Evolutionary conservation across 148 eudicot species (phyloP), one percentile per base, ranked within the genome.

Genomic region (Pharnaceum exiguum): DNA sequence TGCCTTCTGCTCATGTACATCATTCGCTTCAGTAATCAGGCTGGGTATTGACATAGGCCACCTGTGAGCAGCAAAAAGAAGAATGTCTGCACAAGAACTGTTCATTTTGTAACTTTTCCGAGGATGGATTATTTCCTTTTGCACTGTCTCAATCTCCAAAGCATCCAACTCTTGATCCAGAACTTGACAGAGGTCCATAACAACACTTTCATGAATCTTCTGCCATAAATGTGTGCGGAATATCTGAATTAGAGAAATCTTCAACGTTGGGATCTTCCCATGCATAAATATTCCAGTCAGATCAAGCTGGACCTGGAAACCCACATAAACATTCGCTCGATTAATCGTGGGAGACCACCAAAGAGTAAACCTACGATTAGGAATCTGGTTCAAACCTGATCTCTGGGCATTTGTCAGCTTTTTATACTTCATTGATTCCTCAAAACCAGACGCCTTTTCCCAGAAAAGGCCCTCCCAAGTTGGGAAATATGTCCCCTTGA

Each of bases 321-420:
- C 99, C 51, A 94, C 99, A 72, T 94, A 94, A 21, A 94, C 99
- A 66, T 94, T 94, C 53, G 99, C 99, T 49, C 99, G 75, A 69
- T 94, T 94, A 30, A 94, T 94, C 0, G 99, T 94, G 29, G 99
- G 99, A 18, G 99, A 94, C 99, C 99, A 94, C 99, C 99, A 94
- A n/a, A 94, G 77, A 24, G 99, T 94, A 61, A 94, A 94, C 64
- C 99, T 80, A 60, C 99, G 90, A 66, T 94, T 94, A 4, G 99
- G 99, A 64, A 93, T 93, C 70, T 93, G 99, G 56, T 93, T 93
- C 57, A 93, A 82, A 51, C 99, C 99, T 49, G 99, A 93, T 82
- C 99, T 76, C 65, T 93, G 99, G 10, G 99, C 99, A 77, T 93
- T 93, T 0, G 99, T 93, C 72, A 93, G 69, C 70, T 93, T 93